Evolutionary conservation across 495 filamentous ascomycete genomes (phyloP), one percentile per base, ranked within the genome.

Genomic region (Acidiella bohemica): DNA sequence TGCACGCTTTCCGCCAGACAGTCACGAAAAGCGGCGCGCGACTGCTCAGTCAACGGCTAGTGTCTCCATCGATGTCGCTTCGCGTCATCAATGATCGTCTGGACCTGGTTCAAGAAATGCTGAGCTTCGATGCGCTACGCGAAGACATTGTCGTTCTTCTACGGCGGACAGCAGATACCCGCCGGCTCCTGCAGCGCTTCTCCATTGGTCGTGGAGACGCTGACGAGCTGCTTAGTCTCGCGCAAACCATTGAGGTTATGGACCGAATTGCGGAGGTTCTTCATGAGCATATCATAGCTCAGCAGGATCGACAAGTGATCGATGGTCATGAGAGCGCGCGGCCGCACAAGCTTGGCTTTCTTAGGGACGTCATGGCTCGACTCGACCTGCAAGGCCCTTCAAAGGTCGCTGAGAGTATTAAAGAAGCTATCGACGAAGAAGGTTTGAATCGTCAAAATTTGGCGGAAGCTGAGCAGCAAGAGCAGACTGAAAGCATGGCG

Each of bases 101-200:
- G 17, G 79, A 95, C 41, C 68, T 96, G 1, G 87, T 95, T 9
- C 70, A 79, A 8, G 65, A 72, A 11, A 80, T 95, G 48, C 56
- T 86, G 2, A 55, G 70, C 9, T 60, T 80, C 44, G 53, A 65
- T 8, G 57, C 71, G 12, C 67, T 92, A 9, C 73, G 80, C 26
- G 76, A 90, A 38, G 65, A 73, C 30, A 62, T 92, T 11, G 60
- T 70, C 0, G 52, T 67, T 16, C 61, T 87, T n/a, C 65, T 96
- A 5, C 75, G 78, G 48, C 70, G 72, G 24, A 86, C 75, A 46
- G 77, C 84, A 43, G 90, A 99, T 55, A 81, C 84, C 5, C 79
- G 92, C 44, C 80, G 92, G 5, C 68, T 96, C 25, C 75, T 94
- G 1, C 88, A 95, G 54, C 93, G 85, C 46, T 94, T 99, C 49